Percentiles rank a stretch among this genome's conserved stretches.
phyloP scores from a whole-genome alignment of 345 rosid species.

The Gossypium rotundifolium region DNA sequence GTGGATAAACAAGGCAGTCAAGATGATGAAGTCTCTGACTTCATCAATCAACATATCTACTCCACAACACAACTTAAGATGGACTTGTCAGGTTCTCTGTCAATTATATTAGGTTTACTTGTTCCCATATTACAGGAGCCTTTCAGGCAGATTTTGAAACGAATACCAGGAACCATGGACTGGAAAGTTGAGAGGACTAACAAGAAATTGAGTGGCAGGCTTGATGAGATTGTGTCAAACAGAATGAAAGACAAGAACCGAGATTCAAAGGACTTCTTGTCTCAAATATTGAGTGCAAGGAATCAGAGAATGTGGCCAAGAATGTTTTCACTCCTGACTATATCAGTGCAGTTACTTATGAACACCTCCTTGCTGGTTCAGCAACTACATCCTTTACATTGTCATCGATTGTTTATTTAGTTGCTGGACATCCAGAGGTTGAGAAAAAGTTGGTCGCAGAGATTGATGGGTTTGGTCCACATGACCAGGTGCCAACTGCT shows the following conservation, averaged over 20 bases:
- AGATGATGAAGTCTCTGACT: conserved; percentile 45
- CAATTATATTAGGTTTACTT: conserved; percentile 67
- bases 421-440: conserved; percentile 64
- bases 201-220: conserved; percentile 41
- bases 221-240: conserved; percentile 65
- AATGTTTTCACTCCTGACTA: conserved; percentile 60
- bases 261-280: conserved; percentile 69
- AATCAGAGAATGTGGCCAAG: conserved; percentile 43
- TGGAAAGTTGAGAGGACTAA: conserved; percentile 69
- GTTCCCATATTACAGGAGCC: conserved; percentile 81
- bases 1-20: conserved; percentile 14
- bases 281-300: conserved; percentile 64
- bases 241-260: conserved; percentile 44
- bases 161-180: conserved; percentile 87
- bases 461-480: conserved; percentile 62
- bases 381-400: conserved; percentile 79
- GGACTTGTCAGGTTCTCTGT: conserved; percentile 83
- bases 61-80: conserved; percentile 91
- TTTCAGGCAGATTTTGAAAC: conserved; percentile 68
- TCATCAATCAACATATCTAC: conserved; percentile 77
- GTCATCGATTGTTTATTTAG: conserved; percentile 63
- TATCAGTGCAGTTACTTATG: conserved; percentile 79
- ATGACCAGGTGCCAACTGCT: conserved; percentile 48
- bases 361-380: conserved; percentile 92
- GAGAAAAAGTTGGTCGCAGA: conserved; percentile 65